Base-by-base conservation (phyloP, 31 red algal species). In the Asparagopsis taxiformis region DNA sequence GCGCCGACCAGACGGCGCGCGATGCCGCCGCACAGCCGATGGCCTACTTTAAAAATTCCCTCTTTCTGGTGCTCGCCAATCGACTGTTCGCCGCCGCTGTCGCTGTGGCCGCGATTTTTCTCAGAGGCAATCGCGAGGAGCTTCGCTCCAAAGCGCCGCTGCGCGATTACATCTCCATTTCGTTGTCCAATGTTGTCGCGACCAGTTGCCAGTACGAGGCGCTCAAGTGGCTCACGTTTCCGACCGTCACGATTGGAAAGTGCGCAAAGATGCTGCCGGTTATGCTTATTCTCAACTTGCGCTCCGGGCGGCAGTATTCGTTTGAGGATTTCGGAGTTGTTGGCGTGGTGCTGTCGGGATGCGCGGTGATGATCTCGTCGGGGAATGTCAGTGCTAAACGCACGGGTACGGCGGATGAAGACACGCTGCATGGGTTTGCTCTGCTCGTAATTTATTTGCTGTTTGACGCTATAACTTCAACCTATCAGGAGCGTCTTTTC, bases 191-290 rank as follows among this genome's bases (percentile, higher is more conserved):
- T 31, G 73, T 89, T 1, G 51, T 95, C n/a, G 84, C 84, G 19
- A 89, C 84, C 21, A 67, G 37, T 19, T 88, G 77, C 51, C 91
- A 95, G 78, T 88, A 95, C 71, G 85, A 88, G 56, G 91, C 84
- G 62, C 75, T 95, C 55, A 79, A 77, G 57, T 95, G 84, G 84
- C 35, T 95, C 0, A 79, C 91, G 13, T 89, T 95, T 54, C 91
- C 84, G 28, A 89, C 91, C 46, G 84, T 84, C 38, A 90, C 85
- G 3, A 57, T 95, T 32, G 74, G 67, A 56, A 95, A 95, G 64
- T 95, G 91, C 59, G 77, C 84, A 10, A 89, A 95, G 77, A 85
- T 95, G 73, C 56, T 95, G 19, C 84, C 91, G 1, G 91, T 89
- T 19, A 82, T 89, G 77, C 62, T 89, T 16, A 65, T 92, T 29